Percentiles rank a stretch among this genome's conserved stretches.
Evolutionary conservation across 2,329 filamentous ascomycete genomes (phyloP).

Genomic region (Lecanicillium sp.): DNA sequence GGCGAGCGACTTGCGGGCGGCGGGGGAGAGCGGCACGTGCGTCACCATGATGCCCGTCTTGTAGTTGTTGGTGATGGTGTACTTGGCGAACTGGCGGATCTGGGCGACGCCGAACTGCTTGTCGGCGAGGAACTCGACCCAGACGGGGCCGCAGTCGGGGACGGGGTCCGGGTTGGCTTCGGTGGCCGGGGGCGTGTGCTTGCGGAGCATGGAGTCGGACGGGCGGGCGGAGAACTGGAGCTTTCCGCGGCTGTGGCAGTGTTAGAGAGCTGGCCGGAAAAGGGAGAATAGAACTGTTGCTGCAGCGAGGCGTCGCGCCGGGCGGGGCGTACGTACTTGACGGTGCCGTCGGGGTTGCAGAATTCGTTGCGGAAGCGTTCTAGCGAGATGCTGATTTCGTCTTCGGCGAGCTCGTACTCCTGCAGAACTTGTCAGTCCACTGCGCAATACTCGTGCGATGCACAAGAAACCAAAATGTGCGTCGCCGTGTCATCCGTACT

Average conservation of each 20-base stretch:
- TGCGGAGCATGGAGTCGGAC: conserved; percentile 74
- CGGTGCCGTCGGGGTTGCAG: conserved; percentile 63
- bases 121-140: conserved; percentile 85
- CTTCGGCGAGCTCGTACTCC: conserved; percentile 90
- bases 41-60: conserved; percentile 89
- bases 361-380: conserved; percentile 73
- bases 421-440: conserved; percentile 31
- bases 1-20: conserved; percentile 80
- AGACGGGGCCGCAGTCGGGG: conserved; percentile 78
- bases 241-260: conserved; percentile 65
- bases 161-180: conserved; percentile 62
- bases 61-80: conserved; percentile 73
- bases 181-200: conserved; percentile 70
- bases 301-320: not conserved
- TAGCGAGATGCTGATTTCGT: conserved; percentile 80
- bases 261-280: too few species aligned
- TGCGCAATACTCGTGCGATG: too few species aligned
- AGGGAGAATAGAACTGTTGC: conserved; percentile 1
- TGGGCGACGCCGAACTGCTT: conserved; percentile 82
- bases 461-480: too few species aligned
- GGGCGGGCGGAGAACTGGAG: conserved; percentile 88
- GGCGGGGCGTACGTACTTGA: conserved; percentile 51
- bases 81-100: conserved; percentile 81
- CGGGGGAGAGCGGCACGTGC: conserved; percentile 72
- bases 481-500: too few species aligned